These are phyloP conservation scores for Pichia nakasei DNA, from an alignment of 805 yeast species.

Conservation along the genomic window DNA sequence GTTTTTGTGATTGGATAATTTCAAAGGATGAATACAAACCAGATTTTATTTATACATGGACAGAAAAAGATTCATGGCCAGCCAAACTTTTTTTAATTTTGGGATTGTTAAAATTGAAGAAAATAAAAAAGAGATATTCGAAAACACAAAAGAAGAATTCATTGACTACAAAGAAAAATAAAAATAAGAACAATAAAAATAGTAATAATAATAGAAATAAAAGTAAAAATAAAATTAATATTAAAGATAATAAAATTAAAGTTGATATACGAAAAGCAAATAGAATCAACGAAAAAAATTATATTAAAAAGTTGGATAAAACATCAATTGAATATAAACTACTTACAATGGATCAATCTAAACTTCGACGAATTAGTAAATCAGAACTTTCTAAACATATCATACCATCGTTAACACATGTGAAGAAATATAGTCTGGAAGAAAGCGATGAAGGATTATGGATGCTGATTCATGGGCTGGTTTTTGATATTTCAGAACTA, in stretches of 20 bases:
- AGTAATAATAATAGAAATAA: background rate
- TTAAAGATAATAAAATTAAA: background rate
- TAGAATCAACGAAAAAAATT: background rate
- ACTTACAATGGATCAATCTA: conserved; percentile 1
- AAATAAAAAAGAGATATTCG: background rate
- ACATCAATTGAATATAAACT: conserved; percentile 3
- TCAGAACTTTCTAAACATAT: conserved; percentile 7
- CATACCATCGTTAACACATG: conserved; percentile 2
- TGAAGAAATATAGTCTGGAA: conserved; percentile 1
- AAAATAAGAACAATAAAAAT: background rate
- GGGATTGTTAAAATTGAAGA: background rate
- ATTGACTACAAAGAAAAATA: background rate
- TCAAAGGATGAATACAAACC: background rate
- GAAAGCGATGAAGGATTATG: conserved; percentile 45
- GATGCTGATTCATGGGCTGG: conserved; percentile 64
- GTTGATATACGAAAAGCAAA: background rate
- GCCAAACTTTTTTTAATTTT: background rate
- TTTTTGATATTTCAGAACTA: conserved; percentile 53
- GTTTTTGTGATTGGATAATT: background rate
- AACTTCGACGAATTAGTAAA: conserved; percentile 1
- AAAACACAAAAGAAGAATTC: background rate
- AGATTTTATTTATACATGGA: background rate
- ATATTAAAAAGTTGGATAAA: conserved; percentile 1
- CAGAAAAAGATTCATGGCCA: background rate
- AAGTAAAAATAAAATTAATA: background rate